Percentiles rank a stretch among this genome's conserved stretches.
Evolutionary conservation across 441 rosid species (phyloP).

Genomic region (Breynia disticha): DNA sequence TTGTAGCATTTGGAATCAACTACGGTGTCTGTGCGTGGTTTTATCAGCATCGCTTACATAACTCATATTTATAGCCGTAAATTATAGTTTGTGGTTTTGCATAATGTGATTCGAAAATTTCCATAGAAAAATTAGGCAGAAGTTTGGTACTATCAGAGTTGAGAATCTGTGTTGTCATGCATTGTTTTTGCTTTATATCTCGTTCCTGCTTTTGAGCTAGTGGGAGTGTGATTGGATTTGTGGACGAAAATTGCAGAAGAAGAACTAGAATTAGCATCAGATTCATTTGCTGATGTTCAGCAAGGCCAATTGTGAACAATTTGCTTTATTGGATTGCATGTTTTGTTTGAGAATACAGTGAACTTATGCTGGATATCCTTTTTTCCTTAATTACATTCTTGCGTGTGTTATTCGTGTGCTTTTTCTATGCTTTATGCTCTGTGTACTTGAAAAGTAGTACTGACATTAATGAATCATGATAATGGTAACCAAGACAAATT

Average conservation of each 20-base stretch:
- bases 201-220: neutral
- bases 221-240: neutral
- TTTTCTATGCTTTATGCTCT: too few relatives aligned
- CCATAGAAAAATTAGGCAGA: neutral
- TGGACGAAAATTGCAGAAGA: neutral
- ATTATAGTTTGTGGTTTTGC: neutral
- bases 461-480: too few relatives aligned
- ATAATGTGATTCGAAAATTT: too few relatives aligned
- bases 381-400: neutral
- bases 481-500: too few relatives aligned
- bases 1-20: too few relatives aligned
- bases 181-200: too few relatives aligned
- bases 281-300: constrained; percentile 3
- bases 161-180: too few relatives aligned
- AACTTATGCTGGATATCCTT: neutral
- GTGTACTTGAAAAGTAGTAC: too few relatives aligned
- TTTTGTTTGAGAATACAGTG: neutral
- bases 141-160: too few relatives aligned
- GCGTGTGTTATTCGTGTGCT: neutral
- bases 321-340: too few relatives aligned
- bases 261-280: constrained; percentile 12
- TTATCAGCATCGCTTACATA: neutral
- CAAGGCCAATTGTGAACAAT: neutral
- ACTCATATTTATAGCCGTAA: neutral
- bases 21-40: neutral